Evolutionary conservation across 352 stramenopile species (phyloP), one percentile per base, ranked within the genome.

Genomic region (Thalassiosira sp.): DNA sequence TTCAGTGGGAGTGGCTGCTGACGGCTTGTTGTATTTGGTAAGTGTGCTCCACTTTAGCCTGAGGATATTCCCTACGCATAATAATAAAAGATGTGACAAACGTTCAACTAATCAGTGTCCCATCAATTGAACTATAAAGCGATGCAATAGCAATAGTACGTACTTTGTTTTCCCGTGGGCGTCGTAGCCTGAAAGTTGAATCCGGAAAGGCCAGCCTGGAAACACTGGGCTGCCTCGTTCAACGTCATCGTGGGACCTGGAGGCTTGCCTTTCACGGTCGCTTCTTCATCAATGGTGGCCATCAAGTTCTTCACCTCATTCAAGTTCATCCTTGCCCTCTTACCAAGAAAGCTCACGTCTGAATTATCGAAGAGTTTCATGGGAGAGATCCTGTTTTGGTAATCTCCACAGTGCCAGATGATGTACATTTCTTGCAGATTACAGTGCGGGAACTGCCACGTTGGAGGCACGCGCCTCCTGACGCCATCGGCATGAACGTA

Each of bases 351-450:
- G 16, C 2, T 40, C 3, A 75, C 37, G 45, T 75, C 65, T 3
- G 37, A 43, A 11, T 24, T 45, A 33, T 5, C 51, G 18, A 75
- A 75, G 24, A 28, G 18, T 13, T 60, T 75, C 65, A 75, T 67
- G 0, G 65, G 65, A 27, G 65, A 42, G 52, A 67, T 58, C 10
- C 54, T 18, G 22, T 75, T 75, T 18, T 49, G 15, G 6, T 42
- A 48, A 46, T 75, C 65, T 16, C 65, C 65, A 13, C 33, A 53
- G 33, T 75, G 65, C 65, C 65, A 75, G 5, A 75, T 27, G 27
- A 64, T 60, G 65, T 75, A 51, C 27, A 75, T 57, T 45, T 75
- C 53, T 35, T 67, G 16, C 13, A 75, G 18, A 11, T 54, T 75
- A 0, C 15, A 27, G 0, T 58, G 43, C 27, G 65, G 65, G 20